Percentiles rank a stretch among this genome's conserved stretches.
phyloP scores from a whole-genome alignment of 352 stramenopile species.

The Globisporangium acanthophoron region DNA sequence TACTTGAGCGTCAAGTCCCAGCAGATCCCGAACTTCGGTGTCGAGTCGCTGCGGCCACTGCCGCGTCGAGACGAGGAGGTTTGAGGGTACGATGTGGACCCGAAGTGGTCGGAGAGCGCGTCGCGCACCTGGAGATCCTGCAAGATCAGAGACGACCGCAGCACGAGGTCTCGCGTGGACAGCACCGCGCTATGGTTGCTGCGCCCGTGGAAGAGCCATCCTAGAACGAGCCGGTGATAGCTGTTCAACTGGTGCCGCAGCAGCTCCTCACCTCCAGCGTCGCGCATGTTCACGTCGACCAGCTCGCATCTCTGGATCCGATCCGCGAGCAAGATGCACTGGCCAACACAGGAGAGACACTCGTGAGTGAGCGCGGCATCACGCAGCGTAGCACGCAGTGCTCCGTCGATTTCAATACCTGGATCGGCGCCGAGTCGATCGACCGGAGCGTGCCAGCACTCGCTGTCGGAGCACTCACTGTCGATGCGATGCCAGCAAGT shows the following conservation, averaged over 20 bases:
- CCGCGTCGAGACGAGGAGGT: not conserved
- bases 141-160: constrained; percentile 27
- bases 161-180: constrained; percentile 18
- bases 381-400: not conserved
- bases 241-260: constrained; percentile 2
- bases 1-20: constrained; percentile 64
- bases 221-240: not conserved
- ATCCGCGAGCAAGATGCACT: constrained; percentile 48
- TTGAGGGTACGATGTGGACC: not conserved
- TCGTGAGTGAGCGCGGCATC: not conserved
- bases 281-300: constrained; percentile 19
- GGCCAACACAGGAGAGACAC: no score
- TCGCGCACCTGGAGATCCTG: constrained; percentile 61
- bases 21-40: constrained; percentile 5
- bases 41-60: not conserved
- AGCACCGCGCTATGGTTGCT: no score
- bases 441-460: not conserved
- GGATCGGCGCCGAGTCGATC: constrained; percentile 18
- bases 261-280: not conserved
- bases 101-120: constrained; percentile 26
- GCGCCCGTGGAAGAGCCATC: constrained; percentile 3
- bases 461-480: not conserved
- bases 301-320: constrained; percentile 35
- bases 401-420: constrained; percentile 12
- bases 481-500: constrained; percentile 11